Evolutionary conservation across 2,329 filamentous ascomycete species (phyloP).

Genomic region (Didymella segeticola): DNA sequence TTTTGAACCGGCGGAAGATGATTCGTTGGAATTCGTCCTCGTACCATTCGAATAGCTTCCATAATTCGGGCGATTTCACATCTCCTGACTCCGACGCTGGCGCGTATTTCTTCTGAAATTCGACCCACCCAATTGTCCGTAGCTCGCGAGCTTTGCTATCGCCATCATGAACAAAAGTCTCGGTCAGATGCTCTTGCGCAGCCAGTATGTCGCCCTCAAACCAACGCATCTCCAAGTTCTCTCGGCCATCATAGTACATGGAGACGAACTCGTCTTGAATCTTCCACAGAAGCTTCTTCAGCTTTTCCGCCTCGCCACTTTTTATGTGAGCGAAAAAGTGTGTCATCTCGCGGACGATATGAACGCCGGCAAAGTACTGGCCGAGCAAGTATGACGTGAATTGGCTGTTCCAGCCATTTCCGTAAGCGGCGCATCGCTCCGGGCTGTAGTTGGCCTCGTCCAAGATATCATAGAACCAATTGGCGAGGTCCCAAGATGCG

Average conservation of each 20-base stretch:
- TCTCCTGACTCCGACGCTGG: background rate
- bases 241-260: slow-evolving; percentile 11
- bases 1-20: slow-evolving; percentile 8
- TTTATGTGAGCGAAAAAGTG: slow-evolving; percentile 16
- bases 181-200: slow-evolving; percentile 10
- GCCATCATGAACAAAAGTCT: background rate
- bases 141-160: background rate
- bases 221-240: slow-evolving; percentile 15
- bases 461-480: slow-evolving; percentile 14
- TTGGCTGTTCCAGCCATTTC: slow-evolving; percentile 1
- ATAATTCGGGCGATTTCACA: background rate
- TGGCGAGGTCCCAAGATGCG: slow-evolving; percentile 13
- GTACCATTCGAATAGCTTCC: slow-evolving; percentile 8
- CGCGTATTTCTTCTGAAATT: slow-evolving; percentile 11
- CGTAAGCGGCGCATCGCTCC: slow-evolving; percentile 5
- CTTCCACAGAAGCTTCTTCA: slow-evolving; percentile 17
- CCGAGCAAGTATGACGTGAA: slow-evolving; percentile 11
- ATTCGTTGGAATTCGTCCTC: slow-evolving; percentile 14
- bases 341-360: slow-evolving; percentile 13
- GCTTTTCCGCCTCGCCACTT: background rate
- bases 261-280: slow-evolving; percentile 17
- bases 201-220: slow-evolving; percentile 18
- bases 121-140: slow-evolving; percentile 7
- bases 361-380: slow-evolving; percentile 16
- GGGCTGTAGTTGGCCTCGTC: slow-evolving; percentile 5